A percentile compares a stretch with the other conserved stretches of the same genome.
Evolutionary conservation across 371 early-diverging fungal species (phyloP).

Genomic region (Choanephora cucurbitarum): DNA sequence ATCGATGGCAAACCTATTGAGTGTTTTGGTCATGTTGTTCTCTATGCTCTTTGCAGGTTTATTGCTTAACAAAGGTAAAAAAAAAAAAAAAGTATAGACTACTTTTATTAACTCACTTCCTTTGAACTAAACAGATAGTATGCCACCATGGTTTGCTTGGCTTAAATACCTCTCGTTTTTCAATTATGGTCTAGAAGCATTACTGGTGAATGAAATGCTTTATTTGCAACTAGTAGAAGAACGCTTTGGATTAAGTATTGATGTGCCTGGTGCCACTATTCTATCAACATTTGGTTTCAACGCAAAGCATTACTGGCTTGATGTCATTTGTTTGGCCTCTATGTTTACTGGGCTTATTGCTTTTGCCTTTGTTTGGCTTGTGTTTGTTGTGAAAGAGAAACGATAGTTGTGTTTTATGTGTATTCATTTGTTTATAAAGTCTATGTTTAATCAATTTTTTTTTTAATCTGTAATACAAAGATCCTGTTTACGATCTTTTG

Average conservation of each 20-base stretch:
- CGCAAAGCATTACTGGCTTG: conserved; percentile 82
- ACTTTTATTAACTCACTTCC: too few relatives aligned
- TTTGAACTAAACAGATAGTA: conserved; percentile 54
- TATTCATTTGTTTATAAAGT: not conserved
- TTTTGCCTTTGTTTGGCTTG: conserved; percentile 79
- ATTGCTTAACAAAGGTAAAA: conserved; percentile 76
- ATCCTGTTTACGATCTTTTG: conserved; percentile 59
- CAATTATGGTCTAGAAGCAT: conserved; percentile 87
- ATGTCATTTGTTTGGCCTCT: conserved; percentile 67
- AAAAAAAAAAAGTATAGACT: not conserved
- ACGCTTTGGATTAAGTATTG: conserved; percentile 80
- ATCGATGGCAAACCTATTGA: conserved; percentile 79
- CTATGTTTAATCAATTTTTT: too few relatives aligned
- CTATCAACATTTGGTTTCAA: conserved; percentile 91
- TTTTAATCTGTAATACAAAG: conserved; percentile 56
- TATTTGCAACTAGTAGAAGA: conserved; percentile 79
- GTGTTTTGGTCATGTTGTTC: conserved; percentile 82
- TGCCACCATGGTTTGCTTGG: conserved; percentile 76
- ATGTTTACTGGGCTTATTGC: conserved; percentile 68
- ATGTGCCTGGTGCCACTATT: conserved; percentile 86
- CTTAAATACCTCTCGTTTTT: conserved; percentile 84
- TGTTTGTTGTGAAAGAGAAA: conserved; percentile 82
- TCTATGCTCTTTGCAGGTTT: conserved; percentile 91
- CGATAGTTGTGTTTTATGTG: conserved; percentile 41
- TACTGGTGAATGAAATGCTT: conserved; percentile 84